Base-by-base conservation (phyloP, 805 yeast genomes). In the Wickerhamiella azyma region DNA sequence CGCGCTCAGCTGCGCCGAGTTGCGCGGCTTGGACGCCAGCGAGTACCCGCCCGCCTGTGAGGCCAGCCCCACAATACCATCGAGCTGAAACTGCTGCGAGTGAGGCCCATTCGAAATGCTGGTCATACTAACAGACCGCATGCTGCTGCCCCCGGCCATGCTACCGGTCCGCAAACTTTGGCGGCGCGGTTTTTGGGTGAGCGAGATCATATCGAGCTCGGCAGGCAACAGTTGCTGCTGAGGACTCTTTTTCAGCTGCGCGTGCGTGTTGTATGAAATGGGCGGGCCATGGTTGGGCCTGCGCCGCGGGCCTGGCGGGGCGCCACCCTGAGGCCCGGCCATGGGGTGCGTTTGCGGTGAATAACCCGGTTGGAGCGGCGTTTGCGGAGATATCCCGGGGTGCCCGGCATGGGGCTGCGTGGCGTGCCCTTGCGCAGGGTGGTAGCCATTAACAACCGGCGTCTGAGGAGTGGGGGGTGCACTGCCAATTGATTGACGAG, bases 221-320 rank as follows among this genome's bases (percentile, higher is more conserved):
- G 32, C 43, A 7, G 67, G 45, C 57, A 68, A 30, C 73, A 39
- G 29, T n/a, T 30, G 33, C 33, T 13, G 16, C 14, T 14, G 16
- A 11, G 29, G 29, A 3, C 13, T 26, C 33, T 84, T 8, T 65
- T 86, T 16, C 95, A 88, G 58, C 67, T 84, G 35, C 74, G 95
- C 2, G 28, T 72, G 96, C 51, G 70, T 80, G 2, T 59, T 82
- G 38, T 81, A 75, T 53, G 78, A 75, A 57, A 61, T 30, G 14
- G 33, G 33, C 16, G 33, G 33, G 14, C 33, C 33, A 3, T 30
- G 33, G 33, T 30, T 3, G 8, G 5, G 14, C 5, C 33, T 8
- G n/a, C 30, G 11, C 9, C 33, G 33, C 16, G 33, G 16, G 3
- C 33, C 33, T 3, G 16, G 33, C n/a, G n/a, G n/a, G 32, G 11